Evolutionary conservation across 2,329 filamentous ascomycete genomes (phyloP), one percentile per base, ranked within the genome.

Genomic region (Pyrenochaeta sp.): DNA sequence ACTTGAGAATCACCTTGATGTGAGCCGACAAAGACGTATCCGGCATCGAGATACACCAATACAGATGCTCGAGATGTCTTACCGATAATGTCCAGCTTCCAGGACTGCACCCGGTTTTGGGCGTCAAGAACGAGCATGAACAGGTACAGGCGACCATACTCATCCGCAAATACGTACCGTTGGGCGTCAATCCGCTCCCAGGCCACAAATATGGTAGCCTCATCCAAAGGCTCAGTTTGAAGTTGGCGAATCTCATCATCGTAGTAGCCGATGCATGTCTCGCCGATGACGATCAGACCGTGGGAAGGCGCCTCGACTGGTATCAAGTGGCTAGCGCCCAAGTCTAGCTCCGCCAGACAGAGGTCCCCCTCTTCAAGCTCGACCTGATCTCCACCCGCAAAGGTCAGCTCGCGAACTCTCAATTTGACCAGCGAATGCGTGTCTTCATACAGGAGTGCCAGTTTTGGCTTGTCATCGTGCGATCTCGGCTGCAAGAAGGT

Each of bases 1-100:
- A 97, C 79, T 65, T 96, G 91, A 1, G 90, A 95, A 68, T 99
- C 90, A 23, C 93, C 93, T 60, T 94, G 88, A 68, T 96, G 92
- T 1, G 93, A 96, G 8, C 89, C 94, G 27, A 99, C 79, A 66
- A 96, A 97, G 9, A 96, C 77, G 32, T 87, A 77, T 0, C 86
- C 82, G 26, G 82, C 77, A 19, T 85, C 85, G 51, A 96, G 78
- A 63, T 95, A 94, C 0, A 96, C 85, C 29, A 99, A 74, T 10
- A 80, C 84, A 6, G 86, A 88, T 7, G 93, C 89, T 55, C 89
- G 82, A 10, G 91, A 90, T 0, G 88, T 92, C 48, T 78, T 65
- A 3, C 84, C 84, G 14, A 96, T 79, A 15, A 80, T 74, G 36
- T 83, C 80, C 14, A 96, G 77, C 40, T 85, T 82, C 80, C 95